Percentiles rank a stretch among this genome's conserved stretches.
Evolutionary conservation across 2,329 filamentous ascomycete genomes (phyloP).

Genomic region (Paraphaeosphaeria sporulosa): DNA sequence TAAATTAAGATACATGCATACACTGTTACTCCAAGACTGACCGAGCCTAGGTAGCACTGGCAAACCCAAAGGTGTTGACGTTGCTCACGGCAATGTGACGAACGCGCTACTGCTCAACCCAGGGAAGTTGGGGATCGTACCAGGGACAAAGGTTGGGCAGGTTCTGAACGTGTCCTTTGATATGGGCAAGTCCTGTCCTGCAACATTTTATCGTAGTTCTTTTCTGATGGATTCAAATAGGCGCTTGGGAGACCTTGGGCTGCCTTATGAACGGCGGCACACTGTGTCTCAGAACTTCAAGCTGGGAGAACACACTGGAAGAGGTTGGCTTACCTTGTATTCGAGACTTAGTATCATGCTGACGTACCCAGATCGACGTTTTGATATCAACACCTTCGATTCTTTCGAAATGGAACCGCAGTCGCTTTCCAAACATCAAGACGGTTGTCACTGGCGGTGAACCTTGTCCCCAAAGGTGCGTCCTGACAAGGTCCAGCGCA

Average conservation of each 20-base stretch:
- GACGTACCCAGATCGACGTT: constrained; percentile 55
- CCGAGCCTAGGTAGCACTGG: constrained; percentile 58
- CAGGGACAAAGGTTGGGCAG: constrained; percentile 62
- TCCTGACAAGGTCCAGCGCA: not conserved
- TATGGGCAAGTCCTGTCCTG: constrained; percentile 58
- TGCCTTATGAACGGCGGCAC: constrained; percentile 66
- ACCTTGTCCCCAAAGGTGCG: constrained; percentile 57
- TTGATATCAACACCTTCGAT: constrained; percentile 65
- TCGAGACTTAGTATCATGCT: constrained; percentile 1
- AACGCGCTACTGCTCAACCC: constrained; percentile 62
- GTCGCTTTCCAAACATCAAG: constrained; percentile 60
- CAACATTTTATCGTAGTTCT: not conserved
- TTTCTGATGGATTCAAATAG: constrained; percentile 39
- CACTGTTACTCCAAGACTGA: constrained; percentile 12
- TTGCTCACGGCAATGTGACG: constrained; percentile 63
- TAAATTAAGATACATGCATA: constrained; percentile 11
- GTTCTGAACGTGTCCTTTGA: constrained; percentile 67
- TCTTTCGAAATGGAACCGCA: constrained; percentile 58
- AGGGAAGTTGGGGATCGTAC: constrained; percentile 59
- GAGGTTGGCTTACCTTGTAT: constrained; percentile 46
- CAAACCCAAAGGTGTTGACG: constrained; percentile 66
- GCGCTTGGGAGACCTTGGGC: constrained; percentile 67
- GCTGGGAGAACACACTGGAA: constrained; percentile 58
- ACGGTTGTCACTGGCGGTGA: constrained; percentile 65
- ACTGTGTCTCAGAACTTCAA: constrained; percentile 59